Evolutionary conservation across 495 filamentous ascomycete genomes (phyloP).

Genomic region (Penicillium ochrochloron): DNA sequence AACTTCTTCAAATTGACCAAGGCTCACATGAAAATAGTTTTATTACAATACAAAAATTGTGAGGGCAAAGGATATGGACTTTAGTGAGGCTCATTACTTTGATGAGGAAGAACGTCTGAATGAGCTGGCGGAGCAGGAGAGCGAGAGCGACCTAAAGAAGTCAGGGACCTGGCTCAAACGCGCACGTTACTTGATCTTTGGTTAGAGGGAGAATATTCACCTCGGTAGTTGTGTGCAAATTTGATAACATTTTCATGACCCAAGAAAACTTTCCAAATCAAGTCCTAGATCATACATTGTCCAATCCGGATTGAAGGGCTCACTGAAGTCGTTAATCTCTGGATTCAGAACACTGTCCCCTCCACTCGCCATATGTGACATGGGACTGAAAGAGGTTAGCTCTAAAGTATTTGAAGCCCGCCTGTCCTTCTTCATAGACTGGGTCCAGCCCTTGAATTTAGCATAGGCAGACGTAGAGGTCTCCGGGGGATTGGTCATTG

Average conservation of each 20-base stretch:
- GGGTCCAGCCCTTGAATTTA: slow-evolving; percentile 31
- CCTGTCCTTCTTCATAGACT: slow-evolving; percentile 28
- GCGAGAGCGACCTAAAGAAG: neutral
- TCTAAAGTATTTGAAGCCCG: slow-evolving; percentile 9
- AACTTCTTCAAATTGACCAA: too few species aligned
- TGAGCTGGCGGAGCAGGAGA: slow-evolving; percentile 13
- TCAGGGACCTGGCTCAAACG: slow-evolving; percentile 26
- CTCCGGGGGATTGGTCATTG: neutral
- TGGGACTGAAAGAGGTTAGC: slow-evolving; percentile 27
- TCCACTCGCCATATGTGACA: slow-evolving; percentile 15
- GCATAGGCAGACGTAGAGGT: slow-evolving; percentile 22
- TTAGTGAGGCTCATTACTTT: slow-evolving; percentile 29
- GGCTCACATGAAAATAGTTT: slow-evolving; percentile 14
- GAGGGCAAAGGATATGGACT: slow-evolving; percentile 32
- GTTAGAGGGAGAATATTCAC: slow-evolving; percentile 6
- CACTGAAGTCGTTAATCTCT: slow-evolving; percentile 17
- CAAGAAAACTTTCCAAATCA: slow-evolving; percentile 17
- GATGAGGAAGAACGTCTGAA: slow-evolving; percentile 33
- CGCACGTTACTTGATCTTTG: slow-evolving; percentile 25
- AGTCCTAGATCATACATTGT: slow-evolving; percentile 12
- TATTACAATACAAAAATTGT: slow-evolving; percentile 35
- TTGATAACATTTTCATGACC: neutral
- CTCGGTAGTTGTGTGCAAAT: too few species aligned
- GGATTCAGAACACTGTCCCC: slow-evolving; percentile 8
- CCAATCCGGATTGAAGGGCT: slow-evolving; percentile 23